These are phyloP conservation scores for Didymella glomerata DNA, from an alignment of 2,329 filamentous ascomycete species.

Conservation along the genomic window DNA sequence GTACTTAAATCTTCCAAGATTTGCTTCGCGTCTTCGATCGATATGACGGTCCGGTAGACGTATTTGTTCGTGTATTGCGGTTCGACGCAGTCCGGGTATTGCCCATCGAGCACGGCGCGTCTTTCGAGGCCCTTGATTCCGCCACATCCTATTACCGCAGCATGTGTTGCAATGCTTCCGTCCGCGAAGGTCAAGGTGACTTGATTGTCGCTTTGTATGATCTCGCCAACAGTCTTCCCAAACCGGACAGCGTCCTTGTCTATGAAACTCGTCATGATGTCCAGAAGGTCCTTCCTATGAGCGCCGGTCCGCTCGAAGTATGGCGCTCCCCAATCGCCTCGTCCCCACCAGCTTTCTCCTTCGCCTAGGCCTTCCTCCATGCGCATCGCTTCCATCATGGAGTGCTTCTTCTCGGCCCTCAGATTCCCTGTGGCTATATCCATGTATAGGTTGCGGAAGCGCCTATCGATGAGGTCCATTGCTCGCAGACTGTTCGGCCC, in stretches of 20 bases:
- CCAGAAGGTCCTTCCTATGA: constrained; percentile 54
- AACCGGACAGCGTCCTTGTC: constrained; percentile 32
- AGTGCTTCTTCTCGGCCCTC: constrained; percentile 48
- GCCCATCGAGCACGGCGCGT: constrained; percentile 26
- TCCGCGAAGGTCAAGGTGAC: constrained; percentile 51
- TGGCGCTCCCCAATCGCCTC: constrained; percentile 48
- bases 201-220: constrained; percentile 48
- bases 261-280: constrained; percentile 59
- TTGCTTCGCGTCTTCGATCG: constrained; percentile 50
- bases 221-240: constrained; percentile 29
- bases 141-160: constrained; percentile 57
- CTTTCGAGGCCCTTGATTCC: constrained; percentile 53
- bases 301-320: constrained; percentile 55
- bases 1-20: constrained; percentile 46
- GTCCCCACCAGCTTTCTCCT: constrained; percentile 49
- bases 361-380: constrained; percentile 53
- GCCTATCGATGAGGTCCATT: constrained; percentile 54
- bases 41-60: constrained; percentile 37
- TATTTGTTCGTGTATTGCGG: constrained; percentile 39
- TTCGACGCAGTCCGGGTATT: constrained; percentile 27
- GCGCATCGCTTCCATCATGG: constrained; percentile 54
- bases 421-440: constrained; percentile 52
- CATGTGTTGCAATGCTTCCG: constrained; percentile 48
- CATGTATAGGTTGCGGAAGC: constrained; percentile 51
- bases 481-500: constrained; percentile 54